phyloP scores from a whole-genome alignment of 2,329 filamentous ascomycete genomes.

The Ophiostoma montium region DNA sequence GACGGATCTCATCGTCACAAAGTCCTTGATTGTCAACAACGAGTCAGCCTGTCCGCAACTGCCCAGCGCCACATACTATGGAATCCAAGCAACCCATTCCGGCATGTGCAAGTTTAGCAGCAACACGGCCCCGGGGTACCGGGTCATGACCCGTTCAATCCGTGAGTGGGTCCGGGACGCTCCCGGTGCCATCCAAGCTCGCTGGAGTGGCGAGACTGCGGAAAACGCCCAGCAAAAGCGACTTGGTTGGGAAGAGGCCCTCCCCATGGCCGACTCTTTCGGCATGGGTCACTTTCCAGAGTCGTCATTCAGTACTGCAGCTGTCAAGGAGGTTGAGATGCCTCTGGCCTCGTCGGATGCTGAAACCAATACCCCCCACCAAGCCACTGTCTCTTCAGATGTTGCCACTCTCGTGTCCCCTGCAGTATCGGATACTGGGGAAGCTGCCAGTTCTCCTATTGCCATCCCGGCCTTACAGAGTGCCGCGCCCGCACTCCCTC shows the following conservation, averaged over 20 bases:
- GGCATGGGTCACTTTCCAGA: no score
- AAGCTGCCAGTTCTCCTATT: background rate
- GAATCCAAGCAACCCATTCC: conserved; percentile 60
- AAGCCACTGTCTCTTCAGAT: no score
- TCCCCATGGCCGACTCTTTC: no score
- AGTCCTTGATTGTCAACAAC: conserved; percentile 52
- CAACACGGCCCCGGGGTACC: conserved; percentile 50
- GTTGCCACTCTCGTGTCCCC: no score
- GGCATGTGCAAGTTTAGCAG: conserved; percentile 60
- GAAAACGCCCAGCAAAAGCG: background rate
- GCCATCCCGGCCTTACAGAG: background rate
- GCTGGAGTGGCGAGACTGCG: background rate
- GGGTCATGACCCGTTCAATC: conserved; percentile 33
- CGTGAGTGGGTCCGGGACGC: conserved; percentile 40
- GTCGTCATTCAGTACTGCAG: background rate
- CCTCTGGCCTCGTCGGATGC: no score
- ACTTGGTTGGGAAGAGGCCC: background rate
- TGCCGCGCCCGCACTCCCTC: background rate
- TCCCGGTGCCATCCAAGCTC: conserved; percentile 31
- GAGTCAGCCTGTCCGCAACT: conserved; percentile 54
- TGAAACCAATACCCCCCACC: no score
- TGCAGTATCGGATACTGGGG: background rate
- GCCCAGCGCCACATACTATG: conserved; percentile 56
- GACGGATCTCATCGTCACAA: conserved; percentile 52
- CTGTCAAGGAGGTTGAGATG: background rate